A percentile compares a stretch with the other conserved stretches of the same genome.
Evolutionary conservation across 208 protist genomes (phyloP).

Genomic region (Angomonas desouzai): DNA sequence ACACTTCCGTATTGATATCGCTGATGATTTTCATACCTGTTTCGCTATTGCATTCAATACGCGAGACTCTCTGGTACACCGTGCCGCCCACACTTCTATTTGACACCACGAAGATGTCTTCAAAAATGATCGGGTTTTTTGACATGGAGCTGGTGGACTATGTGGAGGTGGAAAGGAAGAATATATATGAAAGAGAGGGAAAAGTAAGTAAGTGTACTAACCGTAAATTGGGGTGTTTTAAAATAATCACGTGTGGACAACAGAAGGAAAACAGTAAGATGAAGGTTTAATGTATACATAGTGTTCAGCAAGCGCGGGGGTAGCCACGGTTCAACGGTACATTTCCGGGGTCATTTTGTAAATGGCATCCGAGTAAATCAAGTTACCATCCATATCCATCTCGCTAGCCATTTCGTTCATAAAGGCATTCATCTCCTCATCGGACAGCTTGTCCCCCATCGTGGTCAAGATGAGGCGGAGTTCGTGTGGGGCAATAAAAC

Average conservation of each 20-base stretch:
- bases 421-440: slow-evolving; percentile 90
- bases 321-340: slow-evolving; percentile 36
- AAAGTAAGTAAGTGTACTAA: slow-evolving; percentile 8
- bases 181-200: too few relatives aligned
- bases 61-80: slow-evolving; percentile 84
- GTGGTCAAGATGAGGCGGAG: slow-evolving; percentile 93
- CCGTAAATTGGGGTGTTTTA: too few relatives aligned
- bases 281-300: background rate
- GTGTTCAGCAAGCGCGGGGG: background rate
- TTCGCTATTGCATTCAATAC: slow-evolving; percentile 80
- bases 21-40: slow-evolving; percentile 66
- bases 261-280: slow-evolving; percentile 6
- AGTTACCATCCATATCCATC: slow-evolving; percentile 87
- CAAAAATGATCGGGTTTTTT: slow-evolving; percentile 76
- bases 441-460: slow-evolving; percentile 89
- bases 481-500: slow-evolving; percentile 89
- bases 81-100: slow-evolving; percentile 69
- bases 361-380: slow-evolving; percentile 66
- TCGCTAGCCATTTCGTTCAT: slow-evolving; percentile 82
- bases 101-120: slow-evolving; percentile 88
- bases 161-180: too few relatives aligned
- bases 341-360: slow-evolving; percentile 86
- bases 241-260: slow-evolving; percentile 8
- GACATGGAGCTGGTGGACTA: too few relatives aligned
- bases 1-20: slow-evolving; percentile 97